Conservation (phyloP, 23 red algal species). For the Gracilaria gracilis region DNA sequence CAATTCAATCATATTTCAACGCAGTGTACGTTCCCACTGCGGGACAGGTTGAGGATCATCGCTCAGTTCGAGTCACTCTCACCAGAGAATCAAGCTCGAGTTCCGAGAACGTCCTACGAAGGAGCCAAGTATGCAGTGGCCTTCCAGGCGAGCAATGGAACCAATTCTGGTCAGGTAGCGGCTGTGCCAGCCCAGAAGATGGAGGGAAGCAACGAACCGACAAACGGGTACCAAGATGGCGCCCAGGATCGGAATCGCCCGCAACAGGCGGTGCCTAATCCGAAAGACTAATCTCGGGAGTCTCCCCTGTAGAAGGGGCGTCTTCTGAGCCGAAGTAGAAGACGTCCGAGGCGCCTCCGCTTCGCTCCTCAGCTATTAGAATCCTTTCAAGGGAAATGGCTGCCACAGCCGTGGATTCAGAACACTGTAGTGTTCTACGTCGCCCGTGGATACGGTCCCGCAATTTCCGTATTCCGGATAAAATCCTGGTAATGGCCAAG, state of each 20-base stretch:
- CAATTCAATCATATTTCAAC: background rate
- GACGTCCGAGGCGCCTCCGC: background rate
- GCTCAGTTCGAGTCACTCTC: slow-evolving; percentile 4
- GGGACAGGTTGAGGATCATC: slow-evolving; percentile 2
- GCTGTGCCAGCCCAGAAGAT: background rate
- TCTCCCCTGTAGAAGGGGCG: background rate
- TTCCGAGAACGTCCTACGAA: background rate
- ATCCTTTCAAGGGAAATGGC: background rate
- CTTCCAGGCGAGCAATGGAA: background rate
- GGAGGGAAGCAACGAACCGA: background rate
- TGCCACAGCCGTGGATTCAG: slow-evolving; percentile 11
- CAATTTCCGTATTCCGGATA: background rate
- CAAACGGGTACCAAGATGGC: background rate
- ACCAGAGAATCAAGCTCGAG: background rate
- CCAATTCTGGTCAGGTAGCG: background rate
- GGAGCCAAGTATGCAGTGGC: background rate
- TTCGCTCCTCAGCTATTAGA: background rate
- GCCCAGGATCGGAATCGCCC: background rate
- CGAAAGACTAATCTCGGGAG: background rate
- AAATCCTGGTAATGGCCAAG: slow-evolving; percentile 11
- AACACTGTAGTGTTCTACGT: slow-evolving; percentile 1
- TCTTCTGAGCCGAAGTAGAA: background rate
- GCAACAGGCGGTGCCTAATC: background rate
- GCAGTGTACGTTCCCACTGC: slow-evolving; percentile 2
- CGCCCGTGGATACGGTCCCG: slow-evolving; percentile 12